Evolutionary conservation across 345 rosid species (phyloP), one percentile per base, ranked within the genome.

Genomic region (Iberis pinnata): DNA sequence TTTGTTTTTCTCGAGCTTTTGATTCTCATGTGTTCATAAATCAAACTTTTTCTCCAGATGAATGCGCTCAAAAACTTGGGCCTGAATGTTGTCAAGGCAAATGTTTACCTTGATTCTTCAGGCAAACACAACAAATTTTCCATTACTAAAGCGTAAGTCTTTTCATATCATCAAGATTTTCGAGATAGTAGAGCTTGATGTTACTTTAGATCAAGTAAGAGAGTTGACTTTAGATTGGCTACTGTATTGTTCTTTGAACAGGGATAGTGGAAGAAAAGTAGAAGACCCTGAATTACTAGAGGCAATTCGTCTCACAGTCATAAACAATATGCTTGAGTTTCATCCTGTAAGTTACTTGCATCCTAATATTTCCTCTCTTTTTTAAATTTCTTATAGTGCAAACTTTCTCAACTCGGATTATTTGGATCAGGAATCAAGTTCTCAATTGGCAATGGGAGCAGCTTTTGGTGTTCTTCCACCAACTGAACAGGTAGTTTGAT

Each of bases 201-300:
- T 35, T 33, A 9, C 27, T 33, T 20, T 17, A 38, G 37, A 25
- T 39, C 38, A 31, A 14, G 19, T 5, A 29, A 22, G 10, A 57
- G 29, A 29, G 33, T 29, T n/a, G 56, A 22, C 36, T 37, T n/a
- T 51, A 33, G 24, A 18, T 20, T 55, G n/a, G n/a, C n/a, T n/a
- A n/a, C n/a, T 46, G 38, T 39, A 4, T 20, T 39, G 31, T 44
- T 59, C 24, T 37, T 11, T 29, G 33, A 29, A 67, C 79, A 92
- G 98, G 53, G 74, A 64, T 64, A 85, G 86, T 32, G 98, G 98
- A 47, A 73, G 98, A 76, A 92, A 92, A 77, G 83, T 92, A 43
- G 95, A 83, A 24, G 98, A 88, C 50, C 90, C 93, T 8, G 98
- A 92, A 69, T 65, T 88, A 75, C 96, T 92, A 6, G 98, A 92